A percentile compares a stretch with the other conserved stretches of the same genome.
Conservation (phyloP, 257 asterid species). For the Galeopsis tetrahit region DNA sequence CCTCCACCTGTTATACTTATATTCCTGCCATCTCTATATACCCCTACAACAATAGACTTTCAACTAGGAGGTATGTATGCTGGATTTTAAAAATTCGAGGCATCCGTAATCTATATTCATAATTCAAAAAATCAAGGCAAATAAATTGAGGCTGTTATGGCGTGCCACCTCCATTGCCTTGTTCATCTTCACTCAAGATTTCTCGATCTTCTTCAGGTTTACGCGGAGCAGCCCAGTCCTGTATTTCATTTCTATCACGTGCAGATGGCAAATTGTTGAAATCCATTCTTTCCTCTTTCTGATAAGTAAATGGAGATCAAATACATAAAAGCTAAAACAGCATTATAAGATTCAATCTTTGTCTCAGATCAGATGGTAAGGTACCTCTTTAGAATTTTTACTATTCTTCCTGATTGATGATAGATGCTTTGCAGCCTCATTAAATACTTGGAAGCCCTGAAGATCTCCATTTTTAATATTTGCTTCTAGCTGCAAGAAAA, state of each 20-base stretch:
- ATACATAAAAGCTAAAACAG: slow-evolving; percentile 20
- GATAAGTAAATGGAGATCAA: slow-evolving; percentile 32
- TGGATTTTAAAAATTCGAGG: too few species aligned
- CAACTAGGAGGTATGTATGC: too few species aligned
- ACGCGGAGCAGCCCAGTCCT: slow-evolving; percentile 40
- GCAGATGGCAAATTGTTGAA: slow-evolving; percentile 44
- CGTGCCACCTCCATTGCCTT: slow-evolving; percentile 30
- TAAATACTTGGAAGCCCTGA: slow-evolving; percentile 61
- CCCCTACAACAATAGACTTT: too few species aligned
- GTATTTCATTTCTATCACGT: slow-evolving; percentile 39
- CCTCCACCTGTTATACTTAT: too few species aligned
- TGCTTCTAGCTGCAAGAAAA: slow-evolving; percentile 74
- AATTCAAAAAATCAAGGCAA: too few species aligned
- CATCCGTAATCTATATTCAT: too few species aligned
- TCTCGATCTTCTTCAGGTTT: slow-evolving; percentile 34
- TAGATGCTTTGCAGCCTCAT: slow-evolving; percentile 46
- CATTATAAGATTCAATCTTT: not conserved
- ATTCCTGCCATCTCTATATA: too few species aligned
- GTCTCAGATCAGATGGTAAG: slow-evolving; percentile 19
- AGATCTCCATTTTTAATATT: slow-evolving; percentile 72
- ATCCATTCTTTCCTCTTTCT: slow-evolving; percentile 41
- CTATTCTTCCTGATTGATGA: slow-evolving; percentile 46
- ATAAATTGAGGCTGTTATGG: not conserved
- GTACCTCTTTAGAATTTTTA: slow-evolving; percentile 53
- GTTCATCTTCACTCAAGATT: slow-evolving; percentile 40